phyloP scores from a whole-genome alignment of 2,329 filamentous ascomycete species.

The Pseudopyrenochaeta lycopersici region DNA sequence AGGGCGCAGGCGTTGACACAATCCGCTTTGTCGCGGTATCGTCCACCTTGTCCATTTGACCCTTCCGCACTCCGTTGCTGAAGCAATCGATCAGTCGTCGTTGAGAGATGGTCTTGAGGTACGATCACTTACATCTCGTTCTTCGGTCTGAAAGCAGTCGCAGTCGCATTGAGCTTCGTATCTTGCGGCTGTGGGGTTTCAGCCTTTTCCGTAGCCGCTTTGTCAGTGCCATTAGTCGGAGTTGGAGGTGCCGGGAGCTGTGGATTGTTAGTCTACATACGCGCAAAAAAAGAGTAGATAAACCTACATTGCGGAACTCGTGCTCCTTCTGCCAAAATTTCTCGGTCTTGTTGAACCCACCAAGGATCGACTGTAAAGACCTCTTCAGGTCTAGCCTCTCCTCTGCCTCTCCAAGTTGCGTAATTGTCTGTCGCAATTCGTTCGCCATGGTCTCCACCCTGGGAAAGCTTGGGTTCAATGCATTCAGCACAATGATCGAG shows the following conservation, averaged over 20 bases:
- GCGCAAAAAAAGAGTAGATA: background rate
- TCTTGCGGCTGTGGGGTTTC: constrained; percentile 55
- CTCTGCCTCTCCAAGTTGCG: constrained; percentile 64
- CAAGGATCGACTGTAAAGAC: constrained; percentile 75
- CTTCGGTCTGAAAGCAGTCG: constrained; percentile 70
- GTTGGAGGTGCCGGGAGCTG: constrained; percentile 31
- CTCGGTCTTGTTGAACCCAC: constrained; percentile 72
- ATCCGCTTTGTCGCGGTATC: constrained; percentile 20
- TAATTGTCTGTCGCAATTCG: constrained; percentile 71
- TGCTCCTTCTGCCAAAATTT: constrained; percentile 78
- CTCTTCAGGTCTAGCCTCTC: constrained; percentile 78
- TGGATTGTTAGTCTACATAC: constrained; percentile 14
- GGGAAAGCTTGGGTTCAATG: constrained; percentile 83
- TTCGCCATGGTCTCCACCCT: constrained; percentile 88
- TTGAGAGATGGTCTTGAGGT: background rate
- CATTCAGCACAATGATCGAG: constrained; percentile 87
- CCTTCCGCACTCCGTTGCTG: constrained; percentile 46
- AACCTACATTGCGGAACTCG: constrained; percentile 72
- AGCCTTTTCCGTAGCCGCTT: constrained; percentile 42
- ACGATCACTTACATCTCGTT: constrained; percentile 36
- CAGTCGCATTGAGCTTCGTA: constrained; percentile 61
- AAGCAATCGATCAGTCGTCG: constrained; percentile 21
- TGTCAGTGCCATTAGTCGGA: constrained; percentile 40
- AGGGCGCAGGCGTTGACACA: constrained; percentile 16
- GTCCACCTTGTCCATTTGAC: constrained; percentile 17